These are phyloP conservation scores for Suillus plorans DNA, from an alignment of 768 basidiomycete species.

Conservation along the genomic window DNA sequence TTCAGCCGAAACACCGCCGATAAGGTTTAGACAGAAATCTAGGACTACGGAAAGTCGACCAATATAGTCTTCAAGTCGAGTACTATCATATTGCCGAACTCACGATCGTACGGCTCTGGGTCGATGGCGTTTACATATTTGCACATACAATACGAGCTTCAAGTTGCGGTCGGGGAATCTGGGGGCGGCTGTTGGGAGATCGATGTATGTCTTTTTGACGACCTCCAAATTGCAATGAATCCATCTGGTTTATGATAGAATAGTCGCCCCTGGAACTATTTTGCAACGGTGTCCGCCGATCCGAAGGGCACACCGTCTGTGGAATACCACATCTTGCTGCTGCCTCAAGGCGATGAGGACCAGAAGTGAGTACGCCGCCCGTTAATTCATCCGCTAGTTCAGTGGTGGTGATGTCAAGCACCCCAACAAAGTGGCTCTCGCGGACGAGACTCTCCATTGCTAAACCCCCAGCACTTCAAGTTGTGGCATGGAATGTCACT, in stretches of 20 bases:
- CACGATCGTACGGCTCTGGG: too few relatives aligned
- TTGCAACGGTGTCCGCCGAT: slow-evolving; percentile 22
- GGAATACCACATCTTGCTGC: slow-evolving; percentile 20
- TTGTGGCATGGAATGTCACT: slow-evolving; percentile 26
- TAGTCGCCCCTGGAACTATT: slow-evolving; percentile 15
- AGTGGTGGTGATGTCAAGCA: slow-evolving; percentile 31
- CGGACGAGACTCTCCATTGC: slow-evolving; percentile 31
- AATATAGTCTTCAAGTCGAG: too few relatives aligned
- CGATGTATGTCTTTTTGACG: too few relatives aligned
- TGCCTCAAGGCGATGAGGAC: slow-evolving; percentile 27
- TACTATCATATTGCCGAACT: too few relatives aligned
- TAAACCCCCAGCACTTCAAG: slow-evolving; percentile 29
- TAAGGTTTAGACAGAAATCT: too few relatives aligned
- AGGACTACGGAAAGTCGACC: too few relatives aligned
- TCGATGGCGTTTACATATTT: too few relatives aligned
- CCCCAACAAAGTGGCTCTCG: slow-evolving; percentile 24
- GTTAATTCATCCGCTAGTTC: slow-evolving; percentile 32
- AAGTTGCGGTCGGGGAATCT: too few relatives aligned
- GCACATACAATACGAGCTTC: too few relatives aligned
- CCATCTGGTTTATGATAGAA: slow-evolving; percentile 9
- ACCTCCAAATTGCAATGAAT: too few relatives aligned
- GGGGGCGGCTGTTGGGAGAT: too few relatives aligned
- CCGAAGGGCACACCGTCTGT: slow-evolving; percentile 33
- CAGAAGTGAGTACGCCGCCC: slow-evolving; percentile 28
- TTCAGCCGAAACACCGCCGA: too few relatives aligned